Conservation (phyloP, 2,329 filamentous ascomycete species). For the Microcyclospora tardicrescens region DNA sequence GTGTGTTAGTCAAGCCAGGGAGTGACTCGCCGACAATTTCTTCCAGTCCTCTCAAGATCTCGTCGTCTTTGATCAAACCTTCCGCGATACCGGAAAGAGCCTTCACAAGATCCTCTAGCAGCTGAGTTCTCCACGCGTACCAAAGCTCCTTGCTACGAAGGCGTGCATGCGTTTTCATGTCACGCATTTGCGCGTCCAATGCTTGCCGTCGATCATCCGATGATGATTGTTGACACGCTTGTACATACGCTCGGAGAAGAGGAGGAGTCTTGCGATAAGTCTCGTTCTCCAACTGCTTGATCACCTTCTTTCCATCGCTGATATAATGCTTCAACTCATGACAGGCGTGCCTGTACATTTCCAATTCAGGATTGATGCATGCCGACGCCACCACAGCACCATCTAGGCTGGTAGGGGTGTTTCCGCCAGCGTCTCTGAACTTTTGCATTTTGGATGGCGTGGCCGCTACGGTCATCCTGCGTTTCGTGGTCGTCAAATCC, state of each 20-base stretch:
- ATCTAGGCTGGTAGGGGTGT: conserved; percentile 38
- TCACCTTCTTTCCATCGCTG: conserved; percentile 76
- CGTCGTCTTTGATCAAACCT: conserved; percentile 64
- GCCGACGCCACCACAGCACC: conserved; percentile 76
- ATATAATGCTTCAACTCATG: conserved; percentile 96
- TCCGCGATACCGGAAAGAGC: conserved; percentile 63
- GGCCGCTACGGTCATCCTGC: conserved; percentile 65
- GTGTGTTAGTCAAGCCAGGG: conserved; percentile 49
- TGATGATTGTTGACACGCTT: conserved; percentile 37
- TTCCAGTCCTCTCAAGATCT: conserved; percentile 54
- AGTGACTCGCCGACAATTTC: conserved; percentile 53
- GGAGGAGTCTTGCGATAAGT: conserved; percentile 83
- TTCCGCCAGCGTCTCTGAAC: not conserved
- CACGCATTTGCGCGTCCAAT: conserved; percentile 96
- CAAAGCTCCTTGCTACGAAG: conserved; percentile 89
- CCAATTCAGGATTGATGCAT: conserved; percentile 83
- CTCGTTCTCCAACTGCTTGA: conserved; percentile 80
- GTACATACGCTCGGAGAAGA: conserved; percentile 82
- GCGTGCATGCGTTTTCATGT: conserved; percentile 85
- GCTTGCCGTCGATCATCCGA: conserved; percentile 67
- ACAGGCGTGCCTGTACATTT: conserved; percentile 88
- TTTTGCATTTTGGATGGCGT: conserved; percentile 22
- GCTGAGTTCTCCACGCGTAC: conserved; percentile 94
- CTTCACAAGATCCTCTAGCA: conserved; percentile 69
- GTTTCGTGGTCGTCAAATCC: conserved; percentile 93